Conservation (phyloP, 2,329 filamentous ascomycete species). For the Calonectria naviculata region DNA sequence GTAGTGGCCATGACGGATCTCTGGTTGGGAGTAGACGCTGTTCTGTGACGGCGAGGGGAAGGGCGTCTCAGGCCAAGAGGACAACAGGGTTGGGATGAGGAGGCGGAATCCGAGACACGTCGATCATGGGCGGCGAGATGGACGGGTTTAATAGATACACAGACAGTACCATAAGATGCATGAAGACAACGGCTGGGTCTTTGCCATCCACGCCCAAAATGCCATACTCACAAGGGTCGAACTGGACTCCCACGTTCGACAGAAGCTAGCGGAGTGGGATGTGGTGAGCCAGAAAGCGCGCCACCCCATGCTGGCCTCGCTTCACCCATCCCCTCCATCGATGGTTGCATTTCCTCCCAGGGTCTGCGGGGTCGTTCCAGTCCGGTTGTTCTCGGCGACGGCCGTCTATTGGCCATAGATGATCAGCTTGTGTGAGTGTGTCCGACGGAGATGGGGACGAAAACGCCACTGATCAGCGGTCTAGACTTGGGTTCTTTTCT, state of each 20-base stretch:
- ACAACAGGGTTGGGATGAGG: neutral
- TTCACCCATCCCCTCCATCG: neutral
- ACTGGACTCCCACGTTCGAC: neutral
- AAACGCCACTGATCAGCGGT: conserved; percentile 1
- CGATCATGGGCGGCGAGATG: neutral
- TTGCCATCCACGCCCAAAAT: neutral
- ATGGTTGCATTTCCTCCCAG: conserved; percentile 13
- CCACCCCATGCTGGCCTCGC: neutral
- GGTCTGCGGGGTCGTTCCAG: neutral
- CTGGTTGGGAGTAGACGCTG: neutral
- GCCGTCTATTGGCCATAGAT: neutral
- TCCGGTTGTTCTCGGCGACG: neutral
- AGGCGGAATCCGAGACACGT: neutral
- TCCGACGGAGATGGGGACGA: conserved; percentile 3
- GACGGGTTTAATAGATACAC: neutral
- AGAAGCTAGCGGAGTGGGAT: neutral
- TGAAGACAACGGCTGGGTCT: neutral
- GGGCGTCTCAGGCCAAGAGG: neutral
- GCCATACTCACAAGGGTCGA: neutral
- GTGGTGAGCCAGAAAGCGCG: conserved; percentile 2
- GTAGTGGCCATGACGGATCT: neutral
- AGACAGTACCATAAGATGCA: neutral
- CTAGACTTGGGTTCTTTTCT: neutral
- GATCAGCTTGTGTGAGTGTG: neutral
- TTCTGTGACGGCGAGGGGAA: neutral